A percentile compares a stretch with the other conserved stretches of the same genome.
phyloP scores from a whole-genome alignment of 306 rosid species.

The Fagus crenata region DNA sequence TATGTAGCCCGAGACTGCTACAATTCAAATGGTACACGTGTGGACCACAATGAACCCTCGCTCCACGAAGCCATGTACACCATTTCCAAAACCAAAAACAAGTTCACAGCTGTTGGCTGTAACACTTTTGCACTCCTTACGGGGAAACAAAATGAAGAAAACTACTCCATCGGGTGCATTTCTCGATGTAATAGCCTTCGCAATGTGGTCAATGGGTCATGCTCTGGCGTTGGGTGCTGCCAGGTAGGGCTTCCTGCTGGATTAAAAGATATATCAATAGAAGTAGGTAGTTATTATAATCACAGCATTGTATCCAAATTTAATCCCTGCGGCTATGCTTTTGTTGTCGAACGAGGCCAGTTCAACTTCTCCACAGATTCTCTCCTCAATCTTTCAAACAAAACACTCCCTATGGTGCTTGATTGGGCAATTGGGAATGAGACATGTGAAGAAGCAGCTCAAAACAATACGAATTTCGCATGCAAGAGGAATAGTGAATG shows the following conservation, averaged over 20 bases:
- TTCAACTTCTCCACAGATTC: slow-evolving; percentile 6
- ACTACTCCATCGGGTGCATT: slow-evolving; percentile 10
- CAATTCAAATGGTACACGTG: neutral
- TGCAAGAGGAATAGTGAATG: slow-evolving; percentile 1
- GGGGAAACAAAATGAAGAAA: neutral
- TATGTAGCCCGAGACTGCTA: slow-evolving; percentile 9
- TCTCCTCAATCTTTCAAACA: neutral
- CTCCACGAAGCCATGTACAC: neutral
- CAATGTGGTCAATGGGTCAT: neutral
- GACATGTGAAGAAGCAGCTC: slow-evolving; percentile 1
- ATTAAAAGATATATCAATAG: neutral
- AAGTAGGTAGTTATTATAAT: neutral
- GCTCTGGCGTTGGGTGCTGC: slow-evolving; percentile 31
- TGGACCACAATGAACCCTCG: fast-evolving
- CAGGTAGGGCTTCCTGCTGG: slow-evolving; percentile 15
- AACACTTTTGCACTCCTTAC: slow-evolving; percentile 23
- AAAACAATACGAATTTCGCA: neutral
- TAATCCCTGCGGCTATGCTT: slow-evolving; percentile 29
- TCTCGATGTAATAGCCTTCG: neutral
- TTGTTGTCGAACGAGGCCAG: slow-evolving; percentile 1
- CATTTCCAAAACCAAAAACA: slow-evolving; percentile 24
- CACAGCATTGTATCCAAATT: neutral
- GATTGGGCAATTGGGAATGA: slow-evolving; percentile 26
- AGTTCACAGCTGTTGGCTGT: slow-evolving; percentile 29
- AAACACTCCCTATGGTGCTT: neutral